Conservation (phyloP, 345 rosid species). For the Sisymbrium altissimum region DNA sequence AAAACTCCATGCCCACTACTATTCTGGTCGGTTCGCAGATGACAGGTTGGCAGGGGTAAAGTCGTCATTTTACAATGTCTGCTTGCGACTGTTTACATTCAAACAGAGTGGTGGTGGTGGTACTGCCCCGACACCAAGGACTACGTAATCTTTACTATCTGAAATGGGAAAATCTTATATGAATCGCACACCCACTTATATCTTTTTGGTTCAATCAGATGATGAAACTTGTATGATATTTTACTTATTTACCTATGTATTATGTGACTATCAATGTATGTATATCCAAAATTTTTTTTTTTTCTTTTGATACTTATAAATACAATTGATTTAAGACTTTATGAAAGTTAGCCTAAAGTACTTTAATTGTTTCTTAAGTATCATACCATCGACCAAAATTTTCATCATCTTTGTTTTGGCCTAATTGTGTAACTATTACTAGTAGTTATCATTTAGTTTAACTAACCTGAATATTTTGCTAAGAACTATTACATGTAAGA, state of each 20-base stretch:
- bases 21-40: slow-evolving; percentile 19
- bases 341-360: neutral
- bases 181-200: slow-evolving; percentile 3
- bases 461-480: neutral
- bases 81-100: neutral
- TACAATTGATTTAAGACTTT: neutral
- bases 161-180: neutral
- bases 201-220: neutral
- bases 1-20: slow-evolving; percentile 24
- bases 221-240: neutral
- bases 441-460: too few species aligned
- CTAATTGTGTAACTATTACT: neutral
- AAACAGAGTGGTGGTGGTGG: neutral
- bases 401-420: too few species aligned
- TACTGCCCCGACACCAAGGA: neutral
- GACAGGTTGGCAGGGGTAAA: slow-evolving; percentile 29
- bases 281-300: too few species aligned
- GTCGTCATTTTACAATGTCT: neutral
- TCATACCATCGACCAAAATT: neutral
- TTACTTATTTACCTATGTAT: neutral
- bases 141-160: neutral
- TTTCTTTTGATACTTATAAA: neutral
- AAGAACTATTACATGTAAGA: neutral
- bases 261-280: neutral
- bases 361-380: neutral